These are phyloP conservation scores for Domatiomyces catenatus DNA, from an alignment of 2,329 filamentous ascomycete genomes.

Conservation along the genomic window DNA sequence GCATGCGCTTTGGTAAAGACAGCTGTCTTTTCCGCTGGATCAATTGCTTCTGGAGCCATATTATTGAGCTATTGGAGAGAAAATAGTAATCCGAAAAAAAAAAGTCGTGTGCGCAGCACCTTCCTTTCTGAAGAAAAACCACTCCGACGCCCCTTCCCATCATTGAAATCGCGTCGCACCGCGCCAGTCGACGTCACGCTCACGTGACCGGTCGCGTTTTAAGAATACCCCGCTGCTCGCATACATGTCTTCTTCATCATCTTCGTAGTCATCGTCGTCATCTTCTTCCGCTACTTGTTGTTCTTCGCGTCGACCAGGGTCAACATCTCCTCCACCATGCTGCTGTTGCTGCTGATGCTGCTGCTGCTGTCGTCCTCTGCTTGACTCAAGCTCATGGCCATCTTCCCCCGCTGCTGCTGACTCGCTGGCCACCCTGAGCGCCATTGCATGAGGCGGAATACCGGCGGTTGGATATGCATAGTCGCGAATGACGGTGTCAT, in stretches of 20 bases:
- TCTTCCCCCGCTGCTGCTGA: not conserved
- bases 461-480: not conserved
- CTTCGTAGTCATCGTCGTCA: not conserved
- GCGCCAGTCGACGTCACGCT: not conserved
- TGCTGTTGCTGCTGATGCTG: not conserved
- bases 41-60: conserved; percentile 14
- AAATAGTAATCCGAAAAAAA: not conserved
- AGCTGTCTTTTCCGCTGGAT: conserved; percentile 7
- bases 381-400: not conserved
- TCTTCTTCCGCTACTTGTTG: no score
- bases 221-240: not conserved
- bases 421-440: no score
- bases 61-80: not conserved
- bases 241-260: not conserved
- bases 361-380: not conserved
- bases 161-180: not conserved
- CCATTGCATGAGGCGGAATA: not conserved
- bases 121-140: no score
- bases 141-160: not conserved
- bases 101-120: no score
- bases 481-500: not conserved
- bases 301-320: not conserved
- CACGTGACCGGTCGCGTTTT: not conserved
- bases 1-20: conserved; percentile 14
- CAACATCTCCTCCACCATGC: no score